phyloP scores from a whole-genome alignment of 2,329 filamentous ascomycete species.

The Cladosporium colombiae region DNA sequence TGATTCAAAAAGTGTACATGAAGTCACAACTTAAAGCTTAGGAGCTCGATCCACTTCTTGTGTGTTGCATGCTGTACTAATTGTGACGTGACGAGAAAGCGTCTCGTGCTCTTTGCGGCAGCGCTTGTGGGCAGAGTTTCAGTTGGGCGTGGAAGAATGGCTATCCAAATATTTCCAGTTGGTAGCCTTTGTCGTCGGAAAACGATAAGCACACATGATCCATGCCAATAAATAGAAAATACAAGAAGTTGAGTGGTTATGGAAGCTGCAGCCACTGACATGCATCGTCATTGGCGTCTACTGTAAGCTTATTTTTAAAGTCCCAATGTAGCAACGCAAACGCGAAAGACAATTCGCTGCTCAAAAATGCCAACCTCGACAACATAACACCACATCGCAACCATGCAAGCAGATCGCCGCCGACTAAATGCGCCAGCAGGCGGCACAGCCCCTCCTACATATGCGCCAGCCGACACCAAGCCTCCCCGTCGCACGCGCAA shows the following conservation, averaged over 20 bases:
- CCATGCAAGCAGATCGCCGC: constrained; percentile 70
- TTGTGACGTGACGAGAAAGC: background rate
- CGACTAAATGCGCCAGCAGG: constrained; percentile 86
- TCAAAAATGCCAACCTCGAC: background rate
- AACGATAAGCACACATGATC: background rate
- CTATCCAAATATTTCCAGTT: background rate
- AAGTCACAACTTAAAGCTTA: too few species aligned
- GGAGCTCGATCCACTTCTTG: too few species aligned
- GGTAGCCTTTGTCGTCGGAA: too few species aligned
- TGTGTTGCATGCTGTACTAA: too few species aligned
- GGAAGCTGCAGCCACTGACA: background rate
- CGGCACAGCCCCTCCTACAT: constrained; percentile 73
- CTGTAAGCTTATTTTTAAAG: background rate
- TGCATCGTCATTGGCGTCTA: background rate
- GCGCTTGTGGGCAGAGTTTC: background rate
- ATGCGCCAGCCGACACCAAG: constrained; percentile 53
- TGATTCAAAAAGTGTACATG: too few species aligned
- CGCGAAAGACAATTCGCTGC: background rate
- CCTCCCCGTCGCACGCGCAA: constrained; percentile 58
- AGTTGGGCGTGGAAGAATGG: background rate
- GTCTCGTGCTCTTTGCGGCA: background rate
- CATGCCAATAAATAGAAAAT: background rate
- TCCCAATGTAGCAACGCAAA: background rate
- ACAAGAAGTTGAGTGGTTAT: background rate
- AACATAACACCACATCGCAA: background rate